Percentiles rank a stretch among this genome's conserved stretches.
phyloP scores from a whole-genome alignment of 179 eudicot species.

The Spinacia oleracea region DNA sequence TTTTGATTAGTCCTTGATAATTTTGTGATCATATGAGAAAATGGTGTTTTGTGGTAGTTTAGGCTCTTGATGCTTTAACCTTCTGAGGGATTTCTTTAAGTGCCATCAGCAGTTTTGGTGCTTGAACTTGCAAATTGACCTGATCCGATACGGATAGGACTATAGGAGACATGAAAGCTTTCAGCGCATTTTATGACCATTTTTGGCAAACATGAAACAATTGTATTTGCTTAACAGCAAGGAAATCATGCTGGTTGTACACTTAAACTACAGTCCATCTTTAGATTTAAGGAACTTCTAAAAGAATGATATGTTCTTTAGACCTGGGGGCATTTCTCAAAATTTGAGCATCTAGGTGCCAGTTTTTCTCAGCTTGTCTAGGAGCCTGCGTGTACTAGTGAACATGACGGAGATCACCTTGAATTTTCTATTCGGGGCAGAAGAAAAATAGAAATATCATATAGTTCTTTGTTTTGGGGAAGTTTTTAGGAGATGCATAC shows the following conservation, averaged over 20 bases:
- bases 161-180: background rate
- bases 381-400: background rate
- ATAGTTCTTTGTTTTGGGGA: too few species aligned
- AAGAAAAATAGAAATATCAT: too few species aligned
- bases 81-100: background rate
- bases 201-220: background rate
- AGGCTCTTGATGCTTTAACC: too few species aligned
- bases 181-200: background rate
- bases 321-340: background rate
- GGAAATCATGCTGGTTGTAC: background rate
- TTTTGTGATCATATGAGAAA: background rate
- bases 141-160: background rate
- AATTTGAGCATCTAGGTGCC: background rate
- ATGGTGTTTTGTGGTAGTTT: background rate
- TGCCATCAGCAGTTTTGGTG: background rate
- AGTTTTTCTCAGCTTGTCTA: background rate
- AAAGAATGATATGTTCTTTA: background rate
- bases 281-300: background rate
- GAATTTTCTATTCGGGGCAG: too few species aligned
- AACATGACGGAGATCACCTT: background rate
- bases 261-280: background rate
- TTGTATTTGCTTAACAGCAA: background rate
- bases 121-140: conserved; percentile 1
- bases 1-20: background rate
- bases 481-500: too few species aligned